Evolutionary conservation across 495 filamentous ascomycete genomes (phyloP), one percentile per base, ranked within the genome.

Genomic region (Neurospora sp.): DNA sequence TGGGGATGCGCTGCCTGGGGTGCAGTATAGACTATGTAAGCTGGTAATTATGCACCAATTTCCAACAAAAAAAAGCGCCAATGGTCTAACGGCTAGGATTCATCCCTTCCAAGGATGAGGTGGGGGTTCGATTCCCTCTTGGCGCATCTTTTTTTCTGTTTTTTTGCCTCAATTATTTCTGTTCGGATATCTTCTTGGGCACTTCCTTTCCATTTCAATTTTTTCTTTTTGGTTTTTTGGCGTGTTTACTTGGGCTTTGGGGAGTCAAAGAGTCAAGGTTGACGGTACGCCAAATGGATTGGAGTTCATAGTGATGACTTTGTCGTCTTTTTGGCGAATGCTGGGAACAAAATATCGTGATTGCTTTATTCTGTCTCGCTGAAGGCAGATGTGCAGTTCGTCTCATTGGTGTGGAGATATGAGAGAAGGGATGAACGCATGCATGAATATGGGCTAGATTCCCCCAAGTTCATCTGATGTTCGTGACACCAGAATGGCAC

Each of bases 31-130:
- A 10, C 5, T 18, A 54, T 62, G 12, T 62, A 62, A 62, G 1
- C 23, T 1, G 0, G 0, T 1, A 0, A 2, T 0, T 14, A 0
- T 1, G 1, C 12, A 18, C 12, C 54, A 1, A 18, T 4, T 18
- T 35, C 0, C 54, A 66, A 62, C 23, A 66, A 31, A 16, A 14
- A n/a, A n/a, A 62, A 35, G 54, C 54, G 54, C 54, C 54, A 66
- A 66, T 66, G 54, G 54, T 66, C 54, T 66, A 66, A 66, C 54
- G 54, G 54, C 54, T 66, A 66, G 54, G 54, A 66, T 66, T 66
- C 54, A 66, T 66, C 54, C 54, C 54, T 66, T 66, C 54, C 54
- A 66, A 66, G 54, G 54, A 66, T 66, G 54, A 66, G 54, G 54
- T 66, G 54, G 54, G 54, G 54, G 54, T 66, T 66, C 54, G 54